Base-by-base conservation (phyloP, 2,329 filamentous ascomycete genomes). In the Paraconiothyrium sp. region DNA sequence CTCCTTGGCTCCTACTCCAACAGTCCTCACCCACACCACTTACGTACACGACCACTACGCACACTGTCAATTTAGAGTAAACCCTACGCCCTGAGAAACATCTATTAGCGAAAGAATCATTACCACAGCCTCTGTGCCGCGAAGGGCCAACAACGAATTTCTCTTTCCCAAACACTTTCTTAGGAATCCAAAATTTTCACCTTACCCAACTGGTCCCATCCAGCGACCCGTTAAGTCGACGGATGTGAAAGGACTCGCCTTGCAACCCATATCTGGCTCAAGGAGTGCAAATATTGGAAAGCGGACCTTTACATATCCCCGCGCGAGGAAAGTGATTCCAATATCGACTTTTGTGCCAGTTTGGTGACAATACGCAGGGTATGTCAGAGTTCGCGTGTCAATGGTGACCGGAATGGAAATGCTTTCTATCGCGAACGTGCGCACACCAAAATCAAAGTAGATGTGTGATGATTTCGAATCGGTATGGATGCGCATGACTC, bases 401-500 rank as follows among this genome's bases (percentile, higher is more conserved):
- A 34, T 13, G 14, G 41, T 20, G 16, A 44, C 41, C 11, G 41
- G 41, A 27, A 47, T n/a, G 32, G 16, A 32, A 32, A 56, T 20
- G 11, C 30, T 43, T 16, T 16, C 10, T 16, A 16, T 43, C 10
- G 24, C 35, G 34, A 56, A 47, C 16, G 43, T 56, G 20, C 54
- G 41, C 41, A 44, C n/a, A 6, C 39, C 54, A 35, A 56, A 56
- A 48, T 56, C 54, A 27, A 56, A 48, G 41, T 47, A 48, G 16
- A 47, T 48, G 24, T 44, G 27, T 8, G 41, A 48, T 20, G 54
- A 44, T 13, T 48, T 56, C 2, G 41, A 47, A 20, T 46, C 27
- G 11, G 54, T 48, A 5, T 56, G 41, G 27, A 56, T 56, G 24
- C 54, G 54, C 54, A 56, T 32, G 24, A 56, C 24, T 10, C 54